Conservation (phyloP, 148 eudicot genomes). For the Suaeda aralocaspica region DNA sequence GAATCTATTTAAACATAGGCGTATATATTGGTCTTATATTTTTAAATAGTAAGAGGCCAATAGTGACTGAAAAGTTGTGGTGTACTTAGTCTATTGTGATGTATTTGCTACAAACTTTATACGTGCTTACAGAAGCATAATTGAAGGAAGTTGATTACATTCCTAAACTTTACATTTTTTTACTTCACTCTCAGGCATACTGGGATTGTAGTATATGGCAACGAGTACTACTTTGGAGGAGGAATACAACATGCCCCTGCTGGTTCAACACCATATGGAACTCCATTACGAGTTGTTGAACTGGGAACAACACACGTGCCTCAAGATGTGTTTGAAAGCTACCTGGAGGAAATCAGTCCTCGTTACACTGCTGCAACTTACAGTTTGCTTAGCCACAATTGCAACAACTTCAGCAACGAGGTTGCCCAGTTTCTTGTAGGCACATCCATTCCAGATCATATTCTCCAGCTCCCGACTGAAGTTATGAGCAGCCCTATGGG, state of each 20-base stretch:
- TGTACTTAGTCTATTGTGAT: not conserved
- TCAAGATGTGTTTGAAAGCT: conserved; percentile 77
- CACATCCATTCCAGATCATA: conserved; percentile 71
- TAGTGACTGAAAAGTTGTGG: not conserved
- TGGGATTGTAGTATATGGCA: conserved; percentile 87
- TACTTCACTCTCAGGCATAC: conserved; percentile 82
- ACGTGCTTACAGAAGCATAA: not conserved
- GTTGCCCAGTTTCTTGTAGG: conserved; percentile 92
- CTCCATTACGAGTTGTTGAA: conserved; percentile 74
- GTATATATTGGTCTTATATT: too few relatives aligned
- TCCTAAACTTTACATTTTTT: too few relatives aligned
- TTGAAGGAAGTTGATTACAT: not conserved
- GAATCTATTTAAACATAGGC: not conserved
- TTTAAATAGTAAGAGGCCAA: too few relatives aligned
- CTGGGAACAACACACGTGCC: conserved; percentile 90
- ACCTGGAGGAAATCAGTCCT: conserved; percentile 82
- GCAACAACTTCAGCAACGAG: conserved; percentile 97
- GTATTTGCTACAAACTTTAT: not conserved
- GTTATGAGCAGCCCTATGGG: conserved; percentile 95
- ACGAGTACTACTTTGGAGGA: conserved; percentile 89
- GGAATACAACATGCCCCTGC: conserved; percentile 75
- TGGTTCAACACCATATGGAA: conserved; percentile 79
- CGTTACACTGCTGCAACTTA: conserved; percentile 91
- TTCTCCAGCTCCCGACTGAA: conserved; percentile 87
- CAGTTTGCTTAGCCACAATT: conserved; percentile 81